Base-by-base conservation (phyloP, 2,329 filamentous ascomycete species). In the Venturia asperata region DNA sequence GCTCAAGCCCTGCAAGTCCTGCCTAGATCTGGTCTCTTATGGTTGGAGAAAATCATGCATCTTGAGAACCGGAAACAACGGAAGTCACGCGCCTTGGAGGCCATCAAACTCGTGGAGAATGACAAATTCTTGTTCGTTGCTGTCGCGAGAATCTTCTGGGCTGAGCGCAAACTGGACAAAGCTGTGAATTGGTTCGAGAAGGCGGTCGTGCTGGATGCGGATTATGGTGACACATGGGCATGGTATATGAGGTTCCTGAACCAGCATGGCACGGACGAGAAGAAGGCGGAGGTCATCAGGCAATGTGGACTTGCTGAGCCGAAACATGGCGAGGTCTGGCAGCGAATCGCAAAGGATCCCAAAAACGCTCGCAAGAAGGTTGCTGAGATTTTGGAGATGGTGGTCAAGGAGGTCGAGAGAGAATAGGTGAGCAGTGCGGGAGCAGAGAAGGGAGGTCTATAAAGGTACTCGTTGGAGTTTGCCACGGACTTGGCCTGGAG, bases 161-260 rank as follows among this genome's bases (percentile, higher is more conserved):
- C 85, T 11, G 94, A 99, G 78, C 84, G 94, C 65, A 88, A 88
- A 73, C 82, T 99, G 30, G 94, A 97, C 70, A 96, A 97, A 76
- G 93, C 94, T 2, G 89, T 92, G 76, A 92, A 86, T 69, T 99
- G 94, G 94, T 99, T 99, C 75, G 92, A 97, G 77, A 96, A 96
- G 77, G 94, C 94, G 0, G 87, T 97, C 65, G 82, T 96, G 64
- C 80, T 94, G 15, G 92, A 99, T 72, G 86, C 88, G 43, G 92
- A 97, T 74, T 79, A 86, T 62, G 94, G 94, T 62, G 95, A 99
- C 78, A 90, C 87, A 13, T 99, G 95, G 95, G 93, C 92, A 24
- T 99, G 93, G 93, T 99, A 97, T 76, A 94, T 92, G 76, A 92
- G 93, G 76, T 99, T 97, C 75, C 74, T 97, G 69, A 75, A 87